A percentile compares a stretch with the other conserved stretches of the same genome.
Conservation (phyloP, 352 stramenopile genomes). For the Phytophthora chlamydospora region DNA sequence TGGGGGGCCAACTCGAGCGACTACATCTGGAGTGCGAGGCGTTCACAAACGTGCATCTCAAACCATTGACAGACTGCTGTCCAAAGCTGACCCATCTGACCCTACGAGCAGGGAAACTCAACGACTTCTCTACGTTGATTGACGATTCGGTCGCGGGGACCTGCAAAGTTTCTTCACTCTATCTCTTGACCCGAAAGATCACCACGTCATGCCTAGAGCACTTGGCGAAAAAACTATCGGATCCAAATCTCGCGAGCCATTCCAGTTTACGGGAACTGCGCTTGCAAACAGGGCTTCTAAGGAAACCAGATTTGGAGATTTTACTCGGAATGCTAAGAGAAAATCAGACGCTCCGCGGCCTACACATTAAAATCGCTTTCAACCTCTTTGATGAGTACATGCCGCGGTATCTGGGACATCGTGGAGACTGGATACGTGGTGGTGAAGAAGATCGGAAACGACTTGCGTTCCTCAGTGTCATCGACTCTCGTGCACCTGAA, state of each 20-base stretch:
- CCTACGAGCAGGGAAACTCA: conserved; percentile 9
- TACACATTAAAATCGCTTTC: conserved; percentile 33
- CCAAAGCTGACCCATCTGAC: conserved; percentile 22
- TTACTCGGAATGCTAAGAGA: conserved; percentile 16
- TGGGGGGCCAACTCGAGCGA: conserved; percentile 16
- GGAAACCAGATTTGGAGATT: conserved; percentile 11
- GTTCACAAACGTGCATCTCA: conserved; percentile 20
- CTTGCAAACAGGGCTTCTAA: conserved; percentile 19
- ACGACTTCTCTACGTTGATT: conserved; percentile 27
- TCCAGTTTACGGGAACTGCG: conserved; percentile 20
- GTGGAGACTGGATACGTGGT: conserved; percentile 21
- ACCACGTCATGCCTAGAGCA: conserved; percentile 16
- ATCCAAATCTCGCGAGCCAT: neutral
- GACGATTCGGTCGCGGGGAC: conserved; percentile 15
- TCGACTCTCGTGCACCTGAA: conserved; percentile 5
- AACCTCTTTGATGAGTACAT: conserved; percentile 33
- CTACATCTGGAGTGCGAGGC: conserved; percentile 25
- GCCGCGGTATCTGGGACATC: conserved; percentile 24
- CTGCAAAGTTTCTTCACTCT: conserved; percentile 16
- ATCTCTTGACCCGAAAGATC: conserved; percentile 21
- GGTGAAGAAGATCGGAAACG: conserved; percentile 11
- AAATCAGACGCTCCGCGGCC: conserved; percentile 27
- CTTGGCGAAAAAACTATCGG: conserved; percentile 14
- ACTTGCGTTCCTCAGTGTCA: conserved; percentile 27
- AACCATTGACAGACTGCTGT: conserved; percentile 21